These are phyloP conservation scores for Diplogelasinospora grovesii DNA, from an alignment of 495 filamentous ascomycete genomes.

Conservation along the genomic window DNA sequence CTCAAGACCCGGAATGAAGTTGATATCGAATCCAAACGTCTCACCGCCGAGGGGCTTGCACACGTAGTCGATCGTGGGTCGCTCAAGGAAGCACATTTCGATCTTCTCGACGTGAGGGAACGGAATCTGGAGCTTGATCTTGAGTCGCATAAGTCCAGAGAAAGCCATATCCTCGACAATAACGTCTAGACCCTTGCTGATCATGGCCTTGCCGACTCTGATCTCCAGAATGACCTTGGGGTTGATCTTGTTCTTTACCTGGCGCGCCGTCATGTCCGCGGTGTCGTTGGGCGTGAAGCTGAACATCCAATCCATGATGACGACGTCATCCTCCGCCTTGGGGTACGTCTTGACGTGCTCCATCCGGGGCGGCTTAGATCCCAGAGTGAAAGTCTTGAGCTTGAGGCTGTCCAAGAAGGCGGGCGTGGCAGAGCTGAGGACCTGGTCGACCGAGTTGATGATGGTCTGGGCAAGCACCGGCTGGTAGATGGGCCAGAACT, in stretches of 20 bases:
- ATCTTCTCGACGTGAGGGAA: constrained; percentile 93
- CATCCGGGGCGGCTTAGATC: constrained; percentile 89
- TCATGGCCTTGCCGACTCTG: constrained; percentile 84
- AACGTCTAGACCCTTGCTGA: constrained; percentile 93
- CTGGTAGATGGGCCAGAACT: constrained; percentile 98
- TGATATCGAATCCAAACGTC: constrained; percentile 93
- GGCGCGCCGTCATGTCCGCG: constrained; percentile 80
- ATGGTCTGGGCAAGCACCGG: constrained; percentile 88
- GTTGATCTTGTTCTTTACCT: constrained; percentile 91
- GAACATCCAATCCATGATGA: constrained; percentile 99
- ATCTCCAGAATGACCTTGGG: constrained; percentile 95
- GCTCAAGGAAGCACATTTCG: constrained; percentile 79
- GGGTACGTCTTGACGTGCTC: constrained; percentile 98
- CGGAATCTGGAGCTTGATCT: constrained; percentile 91
- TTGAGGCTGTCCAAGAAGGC: constrained; percentile 89
- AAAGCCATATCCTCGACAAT: constrained; percentile 98
- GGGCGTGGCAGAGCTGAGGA: constrained; percentile 83
- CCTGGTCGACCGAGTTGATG: constrained; percentile 89
- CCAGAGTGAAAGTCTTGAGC: constrained; percentile 84
- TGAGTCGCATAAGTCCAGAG: constrained; percentile 88
- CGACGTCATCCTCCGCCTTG: constrained; percentile 87
- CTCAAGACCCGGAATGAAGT: constrained; percentile 93
- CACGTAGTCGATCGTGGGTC: constrained; percentile 78
- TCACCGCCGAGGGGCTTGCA: constrained; percentile 97
- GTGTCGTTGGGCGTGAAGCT: constrained; percentile 96